phyloP scores from a whole-genome alignment of 306 rosid species.

The Chamaecrista fasciculata region DNA sequence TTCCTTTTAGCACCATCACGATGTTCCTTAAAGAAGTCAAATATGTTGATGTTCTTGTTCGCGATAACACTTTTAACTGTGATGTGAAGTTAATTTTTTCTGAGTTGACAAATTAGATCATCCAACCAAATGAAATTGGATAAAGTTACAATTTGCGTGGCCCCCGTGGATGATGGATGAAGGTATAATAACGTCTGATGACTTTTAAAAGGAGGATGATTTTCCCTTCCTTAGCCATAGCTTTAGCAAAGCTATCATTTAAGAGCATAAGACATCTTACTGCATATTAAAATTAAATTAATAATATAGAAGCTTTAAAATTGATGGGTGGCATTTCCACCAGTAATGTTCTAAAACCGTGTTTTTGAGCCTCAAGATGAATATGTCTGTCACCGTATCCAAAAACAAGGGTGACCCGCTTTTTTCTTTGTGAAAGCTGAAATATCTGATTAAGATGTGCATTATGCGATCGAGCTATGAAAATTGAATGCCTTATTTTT shows the following conservation, averaged over 20 bases:
- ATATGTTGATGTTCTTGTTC: constrained; percentile 36
- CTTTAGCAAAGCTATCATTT: constrained; percentile 14
- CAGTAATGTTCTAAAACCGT: background rate
- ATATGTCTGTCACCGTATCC: background rate
- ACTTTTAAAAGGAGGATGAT: constrained; percentile 29
- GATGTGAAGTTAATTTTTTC: constrained; percentile 54
- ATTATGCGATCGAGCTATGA: background rate
- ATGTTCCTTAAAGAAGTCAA: constrained; percentile 63
- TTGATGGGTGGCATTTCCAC: background rate
- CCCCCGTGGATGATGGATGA: constrained; percentile 35
- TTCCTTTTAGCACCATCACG: constrained; percentile 56
- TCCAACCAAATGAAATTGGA: constrained; percentile 37
- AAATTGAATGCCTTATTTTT: background rate
- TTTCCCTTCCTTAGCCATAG: constrained; percentile 23
- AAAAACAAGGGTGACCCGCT: background rate
- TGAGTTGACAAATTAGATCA: constrained; percentile 38
- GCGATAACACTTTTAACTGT: constrained; percentile 36
- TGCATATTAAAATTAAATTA: background rate
- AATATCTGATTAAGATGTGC: background rate
- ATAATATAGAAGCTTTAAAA: background rate
- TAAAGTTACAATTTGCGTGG: constrained; percentile 22
- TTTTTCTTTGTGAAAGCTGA: background rate
- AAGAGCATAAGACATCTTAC: background rate
- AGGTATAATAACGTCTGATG: constrained; percentile 23
- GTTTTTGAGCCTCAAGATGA: background rate